Base-by-base conservation (phyloP, 768 basidiomycete genomes). In the Cystobasidium ongulense region DNA sequence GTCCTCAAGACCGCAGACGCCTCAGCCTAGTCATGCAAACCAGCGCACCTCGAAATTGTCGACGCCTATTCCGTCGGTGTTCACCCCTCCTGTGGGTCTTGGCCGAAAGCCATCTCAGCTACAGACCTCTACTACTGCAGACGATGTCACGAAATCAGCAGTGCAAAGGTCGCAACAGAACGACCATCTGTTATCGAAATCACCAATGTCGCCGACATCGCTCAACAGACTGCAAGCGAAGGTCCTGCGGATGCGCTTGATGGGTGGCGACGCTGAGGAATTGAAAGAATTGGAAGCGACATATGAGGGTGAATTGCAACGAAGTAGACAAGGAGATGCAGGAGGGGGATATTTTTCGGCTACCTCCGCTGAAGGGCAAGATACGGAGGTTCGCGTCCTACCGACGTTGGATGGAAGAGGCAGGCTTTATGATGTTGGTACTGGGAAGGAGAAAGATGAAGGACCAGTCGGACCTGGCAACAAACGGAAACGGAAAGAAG, bases 211-310 rank as follows among this genome's bases (percentile, higher is more conserved):
- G 0, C 77, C 80, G 21, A 79, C 78, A 17, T 90, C 89, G 18
- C 83, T 98, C 57, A 98, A 99, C 81, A 90, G 88, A 79, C 82
- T 99, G 0, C 95, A 99, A 81, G 95, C 95, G 1, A 89, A 89
- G 77, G 93, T 96, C 1, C 83, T 99, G 10, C 88, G 91, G 39
- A 94, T 96, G 2, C 94, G 90, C 80, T 84, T 99, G 36, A 89
- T 90, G 85, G 87, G 87, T n/a, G 84, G 89, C 0, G 86, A 92
- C 78, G 90, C 92, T 8, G 86, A 85, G 25, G 83, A 84, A 27
- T 31, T 67, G 46, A 39, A 61, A 43, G 73, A 39, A 53, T 82
- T 99, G 50, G 92, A 99, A 82, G 84, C 84, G 67, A 88, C 95
- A 81, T 99, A 97, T 76, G 91, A 97, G 67, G 83, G 80, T 21